Base-by-base conservation (phyloP, 2,329 filamentous ascomycete genomes). In the Lachnellula suecica region DNA sequence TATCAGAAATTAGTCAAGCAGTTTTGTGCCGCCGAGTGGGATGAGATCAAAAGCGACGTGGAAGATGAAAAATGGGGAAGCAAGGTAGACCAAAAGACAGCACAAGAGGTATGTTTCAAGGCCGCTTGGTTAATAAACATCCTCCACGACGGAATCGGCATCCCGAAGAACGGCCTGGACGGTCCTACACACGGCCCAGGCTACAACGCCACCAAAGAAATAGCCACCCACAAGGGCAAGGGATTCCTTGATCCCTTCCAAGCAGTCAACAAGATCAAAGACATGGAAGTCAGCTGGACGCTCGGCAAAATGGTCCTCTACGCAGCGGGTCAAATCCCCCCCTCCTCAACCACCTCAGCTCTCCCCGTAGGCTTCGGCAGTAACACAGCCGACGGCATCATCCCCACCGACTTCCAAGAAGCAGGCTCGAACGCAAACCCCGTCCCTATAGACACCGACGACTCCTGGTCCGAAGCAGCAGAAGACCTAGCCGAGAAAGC, bases 61-160 rank as follows among this genome's bases (percentile, higher is more conserved):
- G 73, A 79, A 9, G 66, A 70, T n/a, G 70, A 89, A 55, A 83
- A 88, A 66, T 93, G 83, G 75, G 88, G 88, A 13, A 84, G 89
- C 57, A 91, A 92, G 59, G 80, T 91, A 2, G 81, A 88, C 60
- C 75, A 77, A 52, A 83, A 87, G 63, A 88, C 86, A 45, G 92
- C 92, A 4, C 82, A 87, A 59, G 86, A 96, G 66, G 89, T 96
- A 2, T 99, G 94, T 69, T 99, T 99, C 79, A 99, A 99, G 70
- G 92, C 94, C 0, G 94, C 91, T 4, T 99, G 95, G 94, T 77
- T 99, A 41, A 96, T 99, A 67, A 99, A 95, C 63, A 87, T 99
- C 65, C 78, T 99, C 4, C 93, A 99, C 65, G 90, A 97, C 57
- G 94, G 94, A 2, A 97, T 99, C 59, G 95, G 94, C 1, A 85